Base-by-base conservation (phyloP, 345 rosid species). In the Gossypium anomalum region DNA sequence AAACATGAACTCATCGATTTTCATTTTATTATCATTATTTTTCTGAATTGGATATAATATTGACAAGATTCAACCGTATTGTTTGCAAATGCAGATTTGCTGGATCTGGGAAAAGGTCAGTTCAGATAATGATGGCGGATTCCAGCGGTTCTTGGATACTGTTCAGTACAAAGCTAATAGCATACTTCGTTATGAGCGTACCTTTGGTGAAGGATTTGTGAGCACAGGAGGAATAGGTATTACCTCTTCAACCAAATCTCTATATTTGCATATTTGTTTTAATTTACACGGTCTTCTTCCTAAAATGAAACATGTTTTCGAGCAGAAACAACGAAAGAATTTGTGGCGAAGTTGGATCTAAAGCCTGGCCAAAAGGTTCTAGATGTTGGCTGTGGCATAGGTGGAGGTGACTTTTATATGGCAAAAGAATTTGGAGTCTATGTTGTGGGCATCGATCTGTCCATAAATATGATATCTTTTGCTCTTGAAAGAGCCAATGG, bases 341-440 rank as follows among this genome's bases (percentile, higher is more conserved):
- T 93, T 83, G 98, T 93, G 79, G 90, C 73, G 51, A 90, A 72
- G 85, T 87, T 96, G 80, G 90, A 92, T 75, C 95, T 96, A 47
- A 92, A 85, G 78, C 93, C 97, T 10, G 94, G 98, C 49, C 97
- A 93, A 84, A 96, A 91, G 83, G 97, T 96, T 74, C 86, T 96
- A 8, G 99, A 96, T 79, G 98, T 93, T 80, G 99, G 99, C 69
- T 93, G 99, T 45, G 99, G 99, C 74, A 96, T 93, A 7, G 99
- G 99, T 12, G 99, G 99, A 82, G 98, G 99, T 27, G 97, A 92
- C 85, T 96, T 96, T 83, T 96, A 92, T 91, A 96, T 93, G 97
- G 98, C 99, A 65, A 89, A 93, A 82, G 84, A 85, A 57, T 96
- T 87, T 70, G 94, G 87, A 48, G 97, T 90, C 34, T 86, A 92